These are phyloP conservation scores for Lecanicillium sp. DNA, from an alignment of 2,329 filamentous ascomycete species.

Conservation along the genomic window DNA sequence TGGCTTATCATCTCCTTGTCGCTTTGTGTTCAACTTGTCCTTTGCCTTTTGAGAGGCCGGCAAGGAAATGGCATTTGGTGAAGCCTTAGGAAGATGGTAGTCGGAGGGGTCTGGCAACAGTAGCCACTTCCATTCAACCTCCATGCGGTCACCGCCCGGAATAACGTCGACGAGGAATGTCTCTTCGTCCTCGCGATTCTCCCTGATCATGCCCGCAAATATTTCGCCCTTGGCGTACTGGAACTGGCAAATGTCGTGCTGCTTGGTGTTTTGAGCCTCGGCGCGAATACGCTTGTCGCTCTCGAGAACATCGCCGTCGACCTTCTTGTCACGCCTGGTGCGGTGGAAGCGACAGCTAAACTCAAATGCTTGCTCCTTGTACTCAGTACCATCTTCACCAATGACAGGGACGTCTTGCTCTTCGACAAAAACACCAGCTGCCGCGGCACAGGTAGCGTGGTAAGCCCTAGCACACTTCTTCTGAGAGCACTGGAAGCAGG, in stretches of 20 bases:
- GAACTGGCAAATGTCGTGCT: constrained; percentile 75
- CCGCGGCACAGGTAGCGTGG: constrained; percentile 87
- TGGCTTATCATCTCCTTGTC: constrained; percentile 52
- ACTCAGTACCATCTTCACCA: constrained; percentile 83
- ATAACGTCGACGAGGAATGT: constrained; percentile 73
- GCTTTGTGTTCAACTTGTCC: constrained; percentile 60
- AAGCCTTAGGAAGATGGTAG: constrained; percentile 66
- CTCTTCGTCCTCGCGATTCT: constrained; percentile 71
- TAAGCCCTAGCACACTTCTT: constrained; percentile 92
- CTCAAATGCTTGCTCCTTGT: constrained; percentile 84
- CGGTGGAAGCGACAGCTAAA: constrained; percentile 94
- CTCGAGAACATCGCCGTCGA: constrained; percentile 61
- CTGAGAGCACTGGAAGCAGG: constrained; percentile 92
- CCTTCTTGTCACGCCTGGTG: constrained; percentile 72
- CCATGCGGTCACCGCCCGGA: constrained; percentile 68
- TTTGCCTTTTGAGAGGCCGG: constrained; percentile 54
- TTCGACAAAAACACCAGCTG: constrained; percentile 87
- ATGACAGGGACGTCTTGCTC: constrained; percentile 78
- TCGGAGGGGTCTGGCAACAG: constrained; percentile 64
- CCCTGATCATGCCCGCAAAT: constrained; percentile 79
- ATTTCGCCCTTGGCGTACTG: constrained; percentile 81
- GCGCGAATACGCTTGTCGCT: constrained; percentile 58
- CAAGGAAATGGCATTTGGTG: constrained; percentile 62
- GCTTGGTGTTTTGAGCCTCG: constrained; percentile 58
- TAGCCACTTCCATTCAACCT: constrained; percentile 80